Evolutionary conservation across 108 stramenopile species (phyloP).

Genomic region (Nannochloropsis gaditana): DNA sequence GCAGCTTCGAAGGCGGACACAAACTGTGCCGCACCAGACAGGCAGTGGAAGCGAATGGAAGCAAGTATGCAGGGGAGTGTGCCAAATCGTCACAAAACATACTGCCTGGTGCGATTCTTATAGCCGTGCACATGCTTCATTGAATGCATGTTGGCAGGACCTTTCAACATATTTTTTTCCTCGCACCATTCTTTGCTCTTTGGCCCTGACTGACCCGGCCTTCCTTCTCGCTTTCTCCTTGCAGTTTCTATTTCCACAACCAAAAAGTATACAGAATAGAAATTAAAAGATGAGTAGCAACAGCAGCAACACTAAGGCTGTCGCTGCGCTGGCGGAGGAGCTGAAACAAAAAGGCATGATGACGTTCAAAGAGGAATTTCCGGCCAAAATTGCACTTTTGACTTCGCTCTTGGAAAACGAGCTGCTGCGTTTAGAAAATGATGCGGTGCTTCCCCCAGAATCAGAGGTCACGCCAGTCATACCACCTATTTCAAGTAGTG

Average conservation of each 20-base stretch:
- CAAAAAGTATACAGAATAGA: neutral
- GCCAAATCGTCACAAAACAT: too few relatives aligned
- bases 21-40: too few relatives aligned
- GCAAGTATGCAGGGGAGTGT: too few relatives aligned
- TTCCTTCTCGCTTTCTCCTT: neutral
- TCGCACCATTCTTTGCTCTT: too few relatives aligned
- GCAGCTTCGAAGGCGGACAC: too few relatives aligned
- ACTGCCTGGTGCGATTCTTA: too few relatives aligned
- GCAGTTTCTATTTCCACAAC: neutral
- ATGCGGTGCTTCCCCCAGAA: neutral
- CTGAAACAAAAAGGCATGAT: neutral
- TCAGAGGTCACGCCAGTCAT: constrained; percentile 7
- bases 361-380: constrained; percentile 5
- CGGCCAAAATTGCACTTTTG: neutral
- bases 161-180: too few relatives aligned
- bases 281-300: neutral
- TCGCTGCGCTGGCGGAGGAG: constrained; percentile 4
- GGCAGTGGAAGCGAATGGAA: too few relatives aligned
- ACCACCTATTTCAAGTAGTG: neutral
- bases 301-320: constrained; percentile 8
- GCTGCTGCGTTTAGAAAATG: constrained; percentile 8
- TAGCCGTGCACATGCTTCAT: too few relatives aligned
- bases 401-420: neutral
- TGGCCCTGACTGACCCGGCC: neutral
- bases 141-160: too few relatives aligned